phyloP scores from a whole-genome alignment of 176 grass and related monocot species.

The Juncus effusus region DNA sequence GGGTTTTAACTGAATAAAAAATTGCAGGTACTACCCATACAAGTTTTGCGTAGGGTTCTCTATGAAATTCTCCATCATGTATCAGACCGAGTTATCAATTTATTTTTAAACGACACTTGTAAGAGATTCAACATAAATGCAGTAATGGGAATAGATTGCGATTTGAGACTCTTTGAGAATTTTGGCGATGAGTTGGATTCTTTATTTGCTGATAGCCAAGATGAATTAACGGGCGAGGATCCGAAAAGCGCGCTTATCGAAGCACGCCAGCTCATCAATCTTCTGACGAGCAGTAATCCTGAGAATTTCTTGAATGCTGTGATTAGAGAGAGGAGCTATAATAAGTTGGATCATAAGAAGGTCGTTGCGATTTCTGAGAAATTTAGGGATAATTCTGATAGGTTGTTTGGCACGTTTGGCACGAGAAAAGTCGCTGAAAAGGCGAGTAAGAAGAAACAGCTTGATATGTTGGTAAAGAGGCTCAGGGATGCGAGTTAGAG shows the following conservation, averaged over 20 bases:
- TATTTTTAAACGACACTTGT: slow-evolving; percentile 78
- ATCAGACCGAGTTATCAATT: slow-evolving; percentile 65
- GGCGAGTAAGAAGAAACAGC: slow-evolving; percentile 62
- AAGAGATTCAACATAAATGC: slow-evolving; percentile 87
- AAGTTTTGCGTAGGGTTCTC: slow-evolving; percentile 59
- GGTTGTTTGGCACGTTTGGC: slow-evolving; percentile 80
- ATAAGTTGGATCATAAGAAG: slow-evolving; percentile 95
- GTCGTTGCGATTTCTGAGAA: slow-evolving; percentile 76
- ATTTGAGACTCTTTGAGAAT: slow-evolving; percentile 86
- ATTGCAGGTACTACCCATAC: slow-evolving; percentile 64
- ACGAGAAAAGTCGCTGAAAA: slow-evolving; percentile 70
- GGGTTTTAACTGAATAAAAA: too few relatives aligned
- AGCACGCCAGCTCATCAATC: slow-evolving; percentile 79
- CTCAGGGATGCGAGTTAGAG: slow-evolving; percentile 77
- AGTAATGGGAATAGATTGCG: slow-evolving; percentile 68
- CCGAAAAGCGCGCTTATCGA: slow-evolving; percentile 70
- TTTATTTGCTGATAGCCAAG: slow-evolving; percentile 47
- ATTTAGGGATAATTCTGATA: slow-evolving; percentile 90
- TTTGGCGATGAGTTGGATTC: slow-evolving; percentile 62
- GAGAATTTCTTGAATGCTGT: slow-evolving; percentile 92
- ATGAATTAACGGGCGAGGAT: slow-evolving; percentile 56
- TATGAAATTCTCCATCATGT: slow-evolving; percentile 64
- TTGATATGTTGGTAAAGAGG: slow-evolving; percentile 86
- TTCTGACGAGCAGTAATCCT: slow-evolving; percentile 87
- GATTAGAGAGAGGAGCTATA: slow-evolving; percentile 84